These are phyloP conservation scores for Mortierella sp. DNA, from an alignment of 371 early-diverging fungal genomes.

Conservation along the genomic window DNA sequence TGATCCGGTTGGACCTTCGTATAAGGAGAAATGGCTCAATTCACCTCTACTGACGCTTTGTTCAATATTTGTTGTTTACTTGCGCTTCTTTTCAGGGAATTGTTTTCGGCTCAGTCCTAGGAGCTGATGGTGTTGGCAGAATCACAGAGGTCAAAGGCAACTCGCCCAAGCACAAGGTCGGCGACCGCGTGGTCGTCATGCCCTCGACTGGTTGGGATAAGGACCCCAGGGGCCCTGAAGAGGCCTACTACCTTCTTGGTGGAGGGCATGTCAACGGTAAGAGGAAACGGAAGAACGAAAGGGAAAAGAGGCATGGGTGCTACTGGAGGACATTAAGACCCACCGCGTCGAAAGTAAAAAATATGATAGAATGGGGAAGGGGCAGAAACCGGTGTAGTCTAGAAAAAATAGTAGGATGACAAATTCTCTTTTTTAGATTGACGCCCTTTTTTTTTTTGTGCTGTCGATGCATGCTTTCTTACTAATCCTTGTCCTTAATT, in stretches of 20 bases:
- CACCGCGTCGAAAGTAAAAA: background rate
- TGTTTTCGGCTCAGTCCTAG: constrained; percentile 65
- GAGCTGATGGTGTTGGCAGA: constrained; percentile 75
- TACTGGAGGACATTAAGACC: background rate
- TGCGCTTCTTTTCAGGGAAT: constrained; percentile 56
- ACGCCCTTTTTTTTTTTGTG: background rate
- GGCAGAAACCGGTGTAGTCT: background rate
- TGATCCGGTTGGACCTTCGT: background rate
- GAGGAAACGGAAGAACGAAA: background rate
- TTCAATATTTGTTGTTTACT: constrained; percentile 5
- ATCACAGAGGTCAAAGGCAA: constrained; percentile 52
- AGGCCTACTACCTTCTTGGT: constrained; percentile 66
- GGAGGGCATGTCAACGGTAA: constrained; percentile 67
- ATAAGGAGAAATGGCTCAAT: background rate
- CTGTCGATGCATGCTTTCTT: too few relatives aligned
- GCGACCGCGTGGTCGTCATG: constrained; percentile 67
- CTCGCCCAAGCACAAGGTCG: constrained; percentile 29
- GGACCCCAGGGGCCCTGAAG: constrained; percentile 75
- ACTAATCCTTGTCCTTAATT: background rate
- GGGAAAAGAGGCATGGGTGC: background rate
- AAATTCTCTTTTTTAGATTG: background rate
- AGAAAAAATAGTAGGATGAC: constrained; percentile 10
- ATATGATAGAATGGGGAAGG: background rate
- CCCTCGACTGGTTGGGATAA: constrained; percentile 72
- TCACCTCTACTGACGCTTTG: background rate